Percentiles rank a stretch among this genome's conserved stretches.
phyloP scores from a whole-genome alignment of 2,329 filamentous ascomycete genomes.

The Phyllosticta citribraziliensis region DNA sequence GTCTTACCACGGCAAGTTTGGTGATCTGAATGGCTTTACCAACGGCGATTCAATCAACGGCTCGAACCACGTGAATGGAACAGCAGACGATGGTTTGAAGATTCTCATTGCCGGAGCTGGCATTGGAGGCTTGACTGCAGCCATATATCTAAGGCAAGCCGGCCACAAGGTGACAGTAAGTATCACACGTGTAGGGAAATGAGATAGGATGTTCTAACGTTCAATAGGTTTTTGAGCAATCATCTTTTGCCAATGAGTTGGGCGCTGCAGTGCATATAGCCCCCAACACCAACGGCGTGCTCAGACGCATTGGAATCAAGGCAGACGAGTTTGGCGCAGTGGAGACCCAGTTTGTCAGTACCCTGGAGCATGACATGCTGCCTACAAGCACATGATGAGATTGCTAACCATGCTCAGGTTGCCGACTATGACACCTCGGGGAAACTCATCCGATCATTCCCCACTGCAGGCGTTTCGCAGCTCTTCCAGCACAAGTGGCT shows the following conservation, averaged over 20 bases:
- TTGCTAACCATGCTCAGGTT: not conserved
- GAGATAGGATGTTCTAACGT: not conserved
- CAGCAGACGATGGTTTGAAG: conserved; percentile 11
- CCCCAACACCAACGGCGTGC: conserved; percentile 51
- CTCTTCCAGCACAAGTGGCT: conserved; percentile 3
- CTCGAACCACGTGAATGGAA: not conserved
- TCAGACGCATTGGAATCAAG: conserved; percentile 37
- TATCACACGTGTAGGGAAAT: not conserved
- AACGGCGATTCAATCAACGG: not conserved
- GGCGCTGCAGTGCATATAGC: conserved; percentile 54
- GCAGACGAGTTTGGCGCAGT: conserved; percentile 29
- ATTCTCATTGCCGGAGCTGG: conserved; percentile 35
- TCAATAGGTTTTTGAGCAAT: conserved; percentile 46
- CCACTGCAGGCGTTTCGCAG: not conserved
- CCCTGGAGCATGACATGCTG: not conserved
- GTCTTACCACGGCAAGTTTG: not conserved
- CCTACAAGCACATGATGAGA: not conserved
- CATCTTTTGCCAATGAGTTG: conserved; percentile 44
- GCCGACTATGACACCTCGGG: conserved; percentile 1
- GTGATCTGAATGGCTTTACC: not conserved
- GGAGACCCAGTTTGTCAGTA: not conserved
- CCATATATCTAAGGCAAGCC: conserved; percentile 43
- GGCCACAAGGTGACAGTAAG: conserved; percentile 36
- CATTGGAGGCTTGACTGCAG: conserved; percentile 44
- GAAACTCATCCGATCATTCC: not conserved